phyloP scores from a whole-genome alignment of 2,329 filamentous ascomycete species.

The Didymella segeticola region DNA sequence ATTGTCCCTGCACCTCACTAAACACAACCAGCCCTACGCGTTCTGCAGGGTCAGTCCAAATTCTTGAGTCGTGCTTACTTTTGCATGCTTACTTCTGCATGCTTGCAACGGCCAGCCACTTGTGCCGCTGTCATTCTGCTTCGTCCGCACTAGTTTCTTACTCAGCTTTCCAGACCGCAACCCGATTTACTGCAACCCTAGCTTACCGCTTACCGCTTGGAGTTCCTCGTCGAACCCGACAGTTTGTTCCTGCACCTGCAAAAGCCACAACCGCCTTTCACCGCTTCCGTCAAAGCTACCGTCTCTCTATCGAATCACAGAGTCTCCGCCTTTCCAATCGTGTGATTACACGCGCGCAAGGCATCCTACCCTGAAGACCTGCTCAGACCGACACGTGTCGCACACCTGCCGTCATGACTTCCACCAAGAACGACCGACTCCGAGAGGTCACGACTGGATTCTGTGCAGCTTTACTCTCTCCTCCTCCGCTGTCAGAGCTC shows the following conservation, averaged over 20 bases:
- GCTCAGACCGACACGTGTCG: not conserved
- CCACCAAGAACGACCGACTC: conserved; percentile 25
- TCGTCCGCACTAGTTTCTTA: conserved; percentile 12
- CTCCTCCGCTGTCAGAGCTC: conserved; percentile 33
- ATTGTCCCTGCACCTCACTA: not conserved
- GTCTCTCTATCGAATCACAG: not conserved
- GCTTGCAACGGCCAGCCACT: not conserved
- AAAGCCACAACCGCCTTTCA: conserved; percentile 11
- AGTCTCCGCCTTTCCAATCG: not conserved
- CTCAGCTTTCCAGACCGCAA: conserved; percentile 10
- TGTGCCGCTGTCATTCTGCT: not conserved
- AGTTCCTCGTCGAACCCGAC: conserved; percentile 3
- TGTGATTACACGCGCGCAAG: not conserved
- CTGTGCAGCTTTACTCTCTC: conserved; percentile 38
- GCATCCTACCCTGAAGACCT: not conserved
- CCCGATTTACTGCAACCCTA: conserved; percentile 1
- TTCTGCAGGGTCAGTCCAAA: not conserved
- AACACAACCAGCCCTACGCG: conserved; percentile 9
- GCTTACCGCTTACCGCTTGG: conserved; percentile 6
- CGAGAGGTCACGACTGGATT: conserved; percentile 36
- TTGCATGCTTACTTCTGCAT: not conserved
- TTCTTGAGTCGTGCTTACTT: not conserved
- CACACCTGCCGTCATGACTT: conserved; percentile 17
- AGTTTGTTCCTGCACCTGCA: conserved; percentile 7
- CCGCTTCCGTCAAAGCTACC: conserved; percentile 6